Percentiles rank a stretch among this genome's conserved stretches.
phyloP scores from a whole-genome alignment of 768 basidiomycete species.

The Russula sp. region DNA sequence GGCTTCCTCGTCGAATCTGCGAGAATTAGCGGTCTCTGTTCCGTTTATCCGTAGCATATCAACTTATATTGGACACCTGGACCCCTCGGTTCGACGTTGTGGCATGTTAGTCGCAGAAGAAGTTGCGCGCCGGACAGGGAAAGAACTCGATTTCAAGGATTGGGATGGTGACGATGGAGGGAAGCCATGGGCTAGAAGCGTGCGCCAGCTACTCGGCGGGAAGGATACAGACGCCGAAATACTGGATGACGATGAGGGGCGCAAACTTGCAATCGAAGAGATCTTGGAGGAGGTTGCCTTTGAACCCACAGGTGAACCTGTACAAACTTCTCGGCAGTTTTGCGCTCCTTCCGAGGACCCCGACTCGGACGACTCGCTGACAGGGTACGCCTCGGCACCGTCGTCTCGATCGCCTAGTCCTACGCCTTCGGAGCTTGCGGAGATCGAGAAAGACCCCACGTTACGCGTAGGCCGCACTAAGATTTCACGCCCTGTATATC shows the following conservation, averaged over 20 bases:
- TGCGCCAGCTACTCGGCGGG: constrained; percentile 52
- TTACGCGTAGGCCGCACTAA: constrained; percentile 68
- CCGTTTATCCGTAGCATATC: constrained; percentile 67
- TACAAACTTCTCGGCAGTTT: background rate
- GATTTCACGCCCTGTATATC: constrained; percentile 81
- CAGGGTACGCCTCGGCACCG: constrained; percentile 68
- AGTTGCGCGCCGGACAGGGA: constrained; percentile 58
- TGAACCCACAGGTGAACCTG: background rate
- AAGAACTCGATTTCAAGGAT: constrained; percentile 70
- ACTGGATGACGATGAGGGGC: constrained; percentile 19
- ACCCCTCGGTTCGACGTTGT: constrained; percentile 71
- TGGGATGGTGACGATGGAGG: constrained; percentile 79
- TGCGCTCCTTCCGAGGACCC: constrained; percentile 37
- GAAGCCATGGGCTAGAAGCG: constrained; percentile 57
- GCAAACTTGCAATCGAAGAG: background rate
- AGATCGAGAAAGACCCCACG: constrained; percentile 83
- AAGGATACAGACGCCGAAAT: constrained; percentile 51
- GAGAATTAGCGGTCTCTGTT: constrained; percentile 51
- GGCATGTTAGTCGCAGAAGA: constrained; percentile 93
- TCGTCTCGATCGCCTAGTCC: constrained; percentile 77
- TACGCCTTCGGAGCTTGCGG: constrained; percentile 73
- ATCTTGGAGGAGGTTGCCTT: background rate
- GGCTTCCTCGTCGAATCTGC: constrained; percentile 44
- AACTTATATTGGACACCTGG: constrained; percentile 74
- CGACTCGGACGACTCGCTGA: constrained; percentile 80